These are phyloP conservation scores for Coemansia sp. DNA, from an alignment of 192 early-diverging fungal species.

Conservation along the genomic window DNA sequence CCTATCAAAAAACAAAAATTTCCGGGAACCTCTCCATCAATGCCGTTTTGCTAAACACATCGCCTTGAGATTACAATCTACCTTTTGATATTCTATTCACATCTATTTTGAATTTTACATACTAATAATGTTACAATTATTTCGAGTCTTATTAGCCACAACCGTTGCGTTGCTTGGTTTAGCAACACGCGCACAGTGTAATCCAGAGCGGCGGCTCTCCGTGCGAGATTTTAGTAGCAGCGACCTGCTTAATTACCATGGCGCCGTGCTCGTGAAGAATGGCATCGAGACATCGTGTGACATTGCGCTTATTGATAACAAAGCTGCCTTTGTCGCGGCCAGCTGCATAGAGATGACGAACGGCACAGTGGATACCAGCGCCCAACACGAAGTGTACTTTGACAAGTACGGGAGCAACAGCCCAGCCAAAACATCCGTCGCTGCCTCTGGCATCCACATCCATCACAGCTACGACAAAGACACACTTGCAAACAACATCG, in stretches of 20 bases:
- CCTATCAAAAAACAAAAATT: too few relatives aligned
- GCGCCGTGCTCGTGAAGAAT: conserved; percentile 18
- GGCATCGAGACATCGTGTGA: conserved; percentile 43
- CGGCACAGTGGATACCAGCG: neutral
- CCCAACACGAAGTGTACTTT: conserved; percentile 22
- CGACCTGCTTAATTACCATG: conserved; percentile 25
- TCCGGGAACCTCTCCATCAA: too few relatives aligned
- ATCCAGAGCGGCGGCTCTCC: neutral
- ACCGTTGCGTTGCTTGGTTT: neutral
- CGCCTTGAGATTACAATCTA: too few relatives aligned
- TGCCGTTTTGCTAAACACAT: too few relatives aligned
- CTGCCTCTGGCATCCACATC: conserved; percentile 8
- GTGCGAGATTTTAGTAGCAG: conserved; percentile 6
- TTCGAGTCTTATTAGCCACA: neutral
- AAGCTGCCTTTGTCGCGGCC: conserved; percentile 29
- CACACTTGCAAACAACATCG: neutral
- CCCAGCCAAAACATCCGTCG: conserved; percentile 12
- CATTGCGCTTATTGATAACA: conserved; percentile 33
- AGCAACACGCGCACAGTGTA: neutral
- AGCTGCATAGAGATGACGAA: conserved; percentile 26
- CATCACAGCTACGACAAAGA: neutral
- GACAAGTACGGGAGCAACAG: conserved; percentile 10
- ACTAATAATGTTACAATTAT: neutral
- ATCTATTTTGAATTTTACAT: neutral
- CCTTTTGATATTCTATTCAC: neutral